Conservation (phyloP, 2,329 filamentous ascomycete species). For the Clonostachys rosea region DNA sequence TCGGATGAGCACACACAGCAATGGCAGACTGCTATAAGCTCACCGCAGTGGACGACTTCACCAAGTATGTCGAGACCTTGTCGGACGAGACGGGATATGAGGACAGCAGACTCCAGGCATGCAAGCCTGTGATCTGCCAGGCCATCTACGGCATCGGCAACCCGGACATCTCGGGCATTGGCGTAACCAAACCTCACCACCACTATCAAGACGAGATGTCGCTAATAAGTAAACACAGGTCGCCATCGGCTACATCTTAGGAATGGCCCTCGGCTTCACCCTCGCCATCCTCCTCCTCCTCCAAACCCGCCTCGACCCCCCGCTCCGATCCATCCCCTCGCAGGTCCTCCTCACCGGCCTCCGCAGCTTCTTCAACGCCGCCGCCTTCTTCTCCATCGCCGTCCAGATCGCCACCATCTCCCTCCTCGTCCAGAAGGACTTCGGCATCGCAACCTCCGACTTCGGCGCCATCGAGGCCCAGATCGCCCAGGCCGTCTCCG, state of each 20-base stretch:
- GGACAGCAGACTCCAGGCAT: not conserved
- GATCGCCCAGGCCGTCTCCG: conserved; percentile 9
- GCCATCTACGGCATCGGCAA: conserved; percentile 10
- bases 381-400: conserved; percentile 12
- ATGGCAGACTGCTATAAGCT: not conserved
- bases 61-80: not conserved
- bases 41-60: not conserved
- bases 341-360: not conserved
- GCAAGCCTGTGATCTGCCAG: conserved; percentile 8
- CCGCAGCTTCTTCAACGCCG: conserved; percentile 9
- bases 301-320: not conserved
- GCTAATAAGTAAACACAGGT: not conserved
- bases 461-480: conserved; percentile 13
- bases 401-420: conserved; percentile 11
- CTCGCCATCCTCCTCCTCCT: not conserved
- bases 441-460: conserved; percentile 9
- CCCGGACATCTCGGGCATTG: conserved; percentile 14
- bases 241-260: not conserved
- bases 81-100: not conserved
- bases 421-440: conserved; percentile 13
- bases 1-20: not conserved
- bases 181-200: conserved; percentile 3
- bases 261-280: not conserved
- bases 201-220: not conserved
- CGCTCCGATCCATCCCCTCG: no score